These are phyloP conservation scores for Nakazawaea holstii DNA, from an alignment of 805 yeast genomes.

Conservation along the genomic window DNA sequence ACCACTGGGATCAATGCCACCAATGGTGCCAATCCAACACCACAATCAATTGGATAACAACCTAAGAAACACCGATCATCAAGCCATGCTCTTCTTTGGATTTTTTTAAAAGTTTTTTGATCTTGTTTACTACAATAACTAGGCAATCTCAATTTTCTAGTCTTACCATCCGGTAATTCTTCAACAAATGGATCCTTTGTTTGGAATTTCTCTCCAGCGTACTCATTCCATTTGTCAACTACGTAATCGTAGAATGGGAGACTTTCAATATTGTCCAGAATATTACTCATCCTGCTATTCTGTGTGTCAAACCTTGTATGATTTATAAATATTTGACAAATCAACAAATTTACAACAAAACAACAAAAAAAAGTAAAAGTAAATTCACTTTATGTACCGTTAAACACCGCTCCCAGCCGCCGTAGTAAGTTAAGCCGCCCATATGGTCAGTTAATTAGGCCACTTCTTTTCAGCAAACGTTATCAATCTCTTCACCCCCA, in stretches of 20 bases:
- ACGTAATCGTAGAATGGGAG: conserved; percentile 56
- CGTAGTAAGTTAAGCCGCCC: background rate
- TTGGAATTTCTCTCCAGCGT: conserved; percentile 60
- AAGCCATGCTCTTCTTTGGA: conserved; percentile 80
- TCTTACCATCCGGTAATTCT: conserved; percentile 40
- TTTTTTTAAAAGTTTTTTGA: conserved; percentile 59
- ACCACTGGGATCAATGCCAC: conserved; percentile 68
- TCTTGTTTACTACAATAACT: conserved; percentile 53
- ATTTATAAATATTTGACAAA: no score
- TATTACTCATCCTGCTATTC: conserved; percentile 7
- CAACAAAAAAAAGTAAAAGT: no score
- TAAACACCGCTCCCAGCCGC: background rate
- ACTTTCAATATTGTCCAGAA: conserved; percentile 20
- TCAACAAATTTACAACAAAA: no score
- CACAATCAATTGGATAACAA: conserved; percentile 68
- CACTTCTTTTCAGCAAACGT: conserved; percentile 39
- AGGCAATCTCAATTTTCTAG: conserved; percentile 57
- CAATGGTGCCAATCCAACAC: conserved; percentile 75
- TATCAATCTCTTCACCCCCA: conserved; percentile 68
- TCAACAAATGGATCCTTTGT: conserved; percentile 65
- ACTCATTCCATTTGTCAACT: conserved; percentile 57
- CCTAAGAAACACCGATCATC: conserved; percentile 85
- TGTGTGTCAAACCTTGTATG: no score
- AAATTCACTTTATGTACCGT: no score
- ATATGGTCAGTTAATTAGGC: conserved; percentile 12